Conservation (phyloP, 1,139 yeast genomes). For the Lodderomyces parapsilosis region DNA sequence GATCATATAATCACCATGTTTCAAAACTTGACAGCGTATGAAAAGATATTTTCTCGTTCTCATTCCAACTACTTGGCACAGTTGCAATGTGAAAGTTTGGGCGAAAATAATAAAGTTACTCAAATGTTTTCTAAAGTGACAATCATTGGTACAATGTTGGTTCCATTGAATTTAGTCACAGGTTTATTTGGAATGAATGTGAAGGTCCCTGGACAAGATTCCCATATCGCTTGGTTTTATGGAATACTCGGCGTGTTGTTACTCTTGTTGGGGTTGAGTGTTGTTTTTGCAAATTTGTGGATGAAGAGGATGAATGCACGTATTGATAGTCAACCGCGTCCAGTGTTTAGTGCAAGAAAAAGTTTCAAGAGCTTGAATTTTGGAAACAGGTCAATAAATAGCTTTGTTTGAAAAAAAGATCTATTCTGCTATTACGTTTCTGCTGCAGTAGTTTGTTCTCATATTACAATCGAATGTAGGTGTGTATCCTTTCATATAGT, state of each 20-base stretch:
- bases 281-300: constrained; percentile 37
- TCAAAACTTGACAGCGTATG: constrained; percentile 84
- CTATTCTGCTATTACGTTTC: too few species aligned
- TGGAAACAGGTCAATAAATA: constrained; percentile 35
- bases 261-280: constrained; percentile 26
- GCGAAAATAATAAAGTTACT: constrained; percentile 80
- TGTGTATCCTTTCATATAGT: too few species aligned
- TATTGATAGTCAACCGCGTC: constrained; percentile 14
- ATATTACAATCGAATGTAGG: too few species aligned
- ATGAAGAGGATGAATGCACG: constrained; percentile 23
- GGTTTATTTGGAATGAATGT: constrained; percentile 98
- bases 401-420: constrained; percentile 17
- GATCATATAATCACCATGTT: constrained; percentile 97
- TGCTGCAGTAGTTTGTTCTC: too few species aligned
- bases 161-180: constrained; percentile 87
- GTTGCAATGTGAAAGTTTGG: constrained; percentile 86
- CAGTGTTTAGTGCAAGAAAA: constrained; percentile 24
- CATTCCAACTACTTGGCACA: constrained; percentile 93
- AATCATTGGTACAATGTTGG: constrained; percentile 81
- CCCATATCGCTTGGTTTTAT: constrained; percentile 30
- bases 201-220: constrained; percentile 68
- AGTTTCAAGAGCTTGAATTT: constrained; percentile 46
- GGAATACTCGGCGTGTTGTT: constrained; percentile 41
- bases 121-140: constrained; percentile 89
- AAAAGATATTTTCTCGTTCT: constrained; percentile 87